Conservation (phyloP, 441 rosid genomes). For the Daphne laureola region DNA sequence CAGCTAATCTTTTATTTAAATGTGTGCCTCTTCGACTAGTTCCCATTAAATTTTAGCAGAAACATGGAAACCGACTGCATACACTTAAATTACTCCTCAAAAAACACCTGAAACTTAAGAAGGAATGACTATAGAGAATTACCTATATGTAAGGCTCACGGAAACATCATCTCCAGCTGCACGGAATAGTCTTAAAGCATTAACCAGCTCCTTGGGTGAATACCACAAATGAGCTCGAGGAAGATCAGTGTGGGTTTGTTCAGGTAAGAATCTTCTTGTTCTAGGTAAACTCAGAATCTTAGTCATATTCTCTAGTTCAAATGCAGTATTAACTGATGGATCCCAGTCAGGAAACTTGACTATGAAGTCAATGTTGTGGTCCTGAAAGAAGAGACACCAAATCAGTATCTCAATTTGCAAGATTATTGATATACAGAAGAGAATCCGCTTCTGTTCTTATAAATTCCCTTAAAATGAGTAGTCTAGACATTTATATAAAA, state of each 20-base stretch:
- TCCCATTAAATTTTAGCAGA: too few species aligned
- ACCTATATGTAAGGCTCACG: constrained; percentile 83
- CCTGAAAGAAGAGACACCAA: constrained; percentile 35
- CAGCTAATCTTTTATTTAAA: too few species aligned
- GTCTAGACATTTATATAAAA: too few species aligned
- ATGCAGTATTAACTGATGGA: constrained; percentile 37
- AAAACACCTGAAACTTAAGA: neutral
- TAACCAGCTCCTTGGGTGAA: constrained; percentile 46
- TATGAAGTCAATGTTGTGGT: constrained; percentile 90
- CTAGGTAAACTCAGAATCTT: constrained; percentile 21
- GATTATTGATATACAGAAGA: neutral
- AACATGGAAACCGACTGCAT: too few species aligned
- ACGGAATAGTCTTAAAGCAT: constrained; percentile 61
- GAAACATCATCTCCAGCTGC: constrained; percentile 57
- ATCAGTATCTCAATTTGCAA: constrained; percentile 1
- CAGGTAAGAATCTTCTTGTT: constrained; percentile 50
- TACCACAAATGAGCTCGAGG: constrained; percentile 95
- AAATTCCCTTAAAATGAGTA: too few species aligned
- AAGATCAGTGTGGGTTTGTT: constrained; percentile 35
- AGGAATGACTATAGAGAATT: constrained; percentile 8
- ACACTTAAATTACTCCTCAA: too few species aligned
- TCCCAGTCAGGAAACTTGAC: constrained; percentile 93
- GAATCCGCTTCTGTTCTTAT: too few species aligned
- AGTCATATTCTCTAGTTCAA: constrained; percentile 23
- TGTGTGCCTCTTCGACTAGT: too few species aligned